Evolutionary conservation across 2,329 filamentous ascomycete species (phyloP), one percentile per base, ranked within the genome.

Genomic region (Lizonia empirigonia): DNA sequence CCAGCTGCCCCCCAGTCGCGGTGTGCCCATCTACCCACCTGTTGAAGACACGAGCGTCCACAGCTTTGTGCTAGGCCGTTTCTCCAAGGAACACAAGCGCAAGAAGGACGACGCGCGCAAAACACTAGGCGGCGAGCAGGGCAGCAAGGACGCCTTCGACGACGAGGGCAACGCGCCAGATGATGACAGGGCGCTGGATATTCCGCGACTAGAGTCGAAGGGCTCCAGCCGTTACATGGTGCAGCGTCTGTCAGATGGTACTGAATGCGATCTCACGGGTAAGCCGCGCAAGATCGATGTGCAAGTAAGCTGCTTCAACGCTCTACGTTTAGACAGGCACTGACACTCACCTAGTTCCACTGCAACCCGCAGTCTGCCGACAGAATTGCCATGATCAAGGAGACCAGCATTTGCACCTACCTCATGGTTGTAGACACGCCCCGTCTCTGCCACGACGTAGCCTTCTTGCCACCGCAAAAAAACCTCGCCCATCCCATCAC

Each of bases 361-460:
- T 96, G 91, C 76, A 87, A 90, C 63, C 90, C 90, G 0, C 86
- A 89, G 39, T 83, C 83, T 2, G 80, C 78, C 37, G 87, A 96
- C 70, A 85, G 87, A 38, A 96, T 97, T 63, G 88, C 87, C 34
- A 91, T 90, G 85, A 95, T 97, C 74, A 96, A 96, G 73, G 92
- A 97, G 71, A 85, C 93, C 1, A 89, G 88, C 2, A 96, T 91
- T 9, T 97, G 92, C 75, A 85, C 90, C 10, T 97, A 97, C 69
- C 80, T 96, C 45, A 96, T 97, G 91, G 85, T 96, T 24, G 84
- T 97, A 56, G 89, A 96, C 69, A 96, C 92, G 0, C 90, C 91
- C 0, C 86, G 91, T 1, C 83, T 97, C 10, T 97, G 92, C 76
- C 85, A 88, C 67, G 92, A 97, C 61, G 84, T 90, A 8, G 91